Percentiles rank a stretch among this genome's conserved stretches.
These are phyloP conservation scores for Pyrenophora seminiperda DNA, from an alignment of 2,329 filamentous ascomycete genomes.

Conservation along the genomic window DNA sequence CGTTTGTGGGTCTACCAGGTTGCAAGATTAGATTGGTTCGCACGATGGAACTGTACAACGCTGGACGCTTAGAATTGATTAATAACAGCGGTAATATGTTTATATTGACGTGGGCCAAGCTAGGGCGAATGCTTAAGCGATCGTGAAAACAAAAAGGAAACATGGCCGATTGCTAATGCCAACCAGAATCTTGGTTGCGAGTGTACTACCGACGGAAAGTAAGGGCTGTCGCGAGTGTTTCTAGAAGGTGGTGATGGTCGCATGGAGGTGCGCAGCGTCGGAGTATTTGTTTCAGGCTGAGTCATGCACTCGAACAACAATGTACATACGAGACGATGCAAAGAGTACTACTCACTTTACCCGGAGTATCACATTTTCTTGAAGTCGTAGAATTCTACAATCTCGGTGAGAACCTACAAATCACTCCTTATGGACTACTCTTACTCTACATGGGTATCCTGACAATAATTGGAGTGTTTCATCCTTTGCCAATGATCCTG, in stretches of 20 bases:
- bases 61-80: constrained; percentile 33
- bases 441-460: too few relatives aligned
- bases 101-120: constrained; percentile 24
- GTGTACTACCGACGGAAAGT: constrained; percentile 5
- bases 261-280: neutral
- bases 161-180: constrained; percentile 1
- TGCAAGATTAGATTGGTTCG: constrained; percentile 14
- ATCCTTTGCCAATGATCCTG: too few relatives aligned
- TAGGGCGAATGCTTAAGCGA: constrained; percentile 20
- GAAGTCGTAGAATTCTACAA: too few relatives aligned
- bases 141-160: constrained; percentile 11
- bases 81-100: constrained; percentile 41
- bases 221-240: constrained; percentile 2
- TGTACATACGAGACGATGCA: too few relatives aligned
- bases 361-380: too few relatives aligned
- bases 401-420: too few relatives aligned
- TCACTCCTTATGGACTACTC: too few relatives aligned
- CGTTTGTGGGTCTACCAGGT: constrained; percentile 3
- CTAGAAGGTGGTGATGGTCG: neutral
- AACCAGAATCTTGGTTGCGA: neutral
- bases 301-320: too few relatives aligned
- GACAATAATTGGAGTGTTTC: too few relatives aligned
- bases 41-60: constrained; percentile 19
- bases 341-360: too few relatives aligned
- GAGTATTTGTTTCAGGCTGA: neutral